A percentile compares a stretch with the other conserved stretches of the same genome.
phyloP scores from a whole-genome alignment of 208 protist genomes.

The Crithidia fasciculata region DNA sequence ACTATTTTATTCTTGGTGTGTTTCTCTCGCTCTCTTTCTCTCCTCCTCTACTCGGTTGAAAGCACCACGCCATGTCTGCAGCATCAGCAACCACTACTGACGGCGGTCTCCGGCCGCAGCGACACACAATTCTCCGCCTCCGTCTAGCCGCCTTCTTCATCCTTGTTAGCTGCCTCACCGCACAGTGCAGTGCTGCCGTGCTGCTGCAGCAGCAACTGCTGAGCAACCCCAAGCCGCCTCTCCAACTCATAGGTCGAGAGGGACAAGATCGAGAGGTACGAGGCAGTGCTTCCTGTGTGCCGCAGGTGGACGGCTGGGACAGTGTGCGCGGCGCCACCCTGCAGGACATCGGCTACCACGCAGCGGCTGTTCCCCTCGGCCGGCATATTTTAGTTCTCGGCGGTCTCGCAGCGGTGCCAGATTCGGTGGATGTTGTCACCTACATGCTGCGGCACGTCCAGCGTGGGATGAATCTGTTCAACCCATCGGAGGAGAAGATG shows the following conservation, averaged over 20 bases:
- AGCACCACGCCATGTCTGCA: too few species aligned
- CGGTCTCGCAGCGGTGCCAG: background rate
- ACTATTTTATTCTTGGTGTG: background rate
- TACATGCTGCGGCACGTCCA: constrained; percentile 6
- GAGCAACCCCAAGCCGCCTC: too few species aligned
- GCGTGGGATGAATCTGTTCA: constrained; percentile 23
- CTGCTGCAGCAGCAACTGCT: too few species aligned
- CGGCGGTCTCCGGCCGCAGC: too few species aligned
- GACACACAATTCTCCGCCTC: background rate
- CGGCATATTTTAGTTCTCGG: constrained; percentile 17
- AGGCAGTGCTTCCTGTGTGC: background rate
- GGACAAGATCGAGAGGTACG: too few species aligned
- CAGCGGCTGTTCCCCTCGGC: constrained; percentile 7
- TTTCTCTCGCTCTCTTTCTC: background rate
- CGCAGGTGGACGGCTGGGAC: constrained; percentile 9
- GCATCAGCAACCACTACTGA: too few species aligned
- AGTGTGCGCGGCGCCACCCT: constrained; percentile 1
- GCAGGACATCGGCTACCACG: constrained; percentile 8
- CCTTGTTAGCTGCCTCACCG: constrained; percentile 11
- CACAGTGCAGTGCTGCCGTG: background rate
- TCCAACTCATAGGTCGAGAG: too few species aligned
- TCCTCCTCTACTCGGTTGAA: background rate
- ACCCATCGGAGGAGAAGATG: background rate
- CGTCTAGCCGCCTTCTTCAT: constrained; percentile 3
- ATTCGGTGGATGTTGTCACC: constrained; percentile 5